phyloP scores from a whole-genome alignment of 139 green algal genomes.

The Haematococcus sp. region DNA sequence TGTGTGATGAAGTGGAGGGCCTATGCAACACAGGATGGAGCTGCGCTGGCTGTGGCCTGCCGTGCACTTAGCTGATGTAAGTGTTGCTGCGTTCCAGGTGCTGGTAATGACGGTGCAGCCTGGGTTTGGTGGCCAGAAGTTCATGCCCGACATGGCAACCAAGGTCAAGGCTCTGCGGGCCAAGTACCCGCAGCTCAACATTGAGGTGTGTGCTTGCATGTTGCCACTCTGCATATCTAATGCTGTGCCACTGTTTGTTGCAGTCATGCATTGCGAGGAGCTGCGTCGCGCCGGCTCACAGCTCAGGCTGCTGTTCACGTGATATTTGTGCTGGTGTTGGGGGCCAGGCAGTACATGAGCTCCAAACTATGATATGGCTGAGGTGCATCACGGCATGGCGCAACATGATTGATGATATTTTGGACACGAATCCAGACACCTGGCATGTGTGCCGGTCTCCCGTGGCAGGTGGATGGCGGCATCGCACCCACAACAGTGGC shows the following conservation, averaged over 20 bases:
- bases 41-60: too few species aligned
- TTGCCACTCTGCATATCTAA: neutral
- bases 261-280: neutral
- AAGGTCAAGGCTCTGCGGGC: slow-evolving; percentile 67
- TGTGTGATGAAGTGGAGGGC: too few species aligned
- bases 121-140: slow-evolving; percentile 94
- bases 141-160: slow-evolving; percentile 65
- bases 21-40: too few species aligned
- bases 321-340: too few species aligned
- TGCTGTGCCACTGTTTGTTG: neutral
- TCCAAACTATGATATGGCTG: too few species aligned
- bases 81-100: slow-evolving; percentile 55
- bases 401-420: too few species aligned
- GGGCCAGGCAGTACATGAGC: too few species aligned
- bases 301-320: too few species aligned
- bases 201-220: slow-evolving; percentile 63
- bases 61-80: too few species aligned
- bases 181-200: slow-evolving; percentile 62
- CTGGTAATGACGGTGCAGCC: slow-evolving; percentile 88
- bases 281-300: neutral
- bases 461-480: slow-evolving; percentile 82
- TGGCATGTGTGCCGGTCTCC: too few species aligned
- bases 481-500: slow-evolving; percentile 69
- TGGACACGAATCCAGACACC: too few species aligned
- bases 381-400: too few species aligned